Evolutionary conservation across 2,329 filamentous ascomycete genomes (phyloP).

Genomic region (Verticillium isaacii): DNA sequence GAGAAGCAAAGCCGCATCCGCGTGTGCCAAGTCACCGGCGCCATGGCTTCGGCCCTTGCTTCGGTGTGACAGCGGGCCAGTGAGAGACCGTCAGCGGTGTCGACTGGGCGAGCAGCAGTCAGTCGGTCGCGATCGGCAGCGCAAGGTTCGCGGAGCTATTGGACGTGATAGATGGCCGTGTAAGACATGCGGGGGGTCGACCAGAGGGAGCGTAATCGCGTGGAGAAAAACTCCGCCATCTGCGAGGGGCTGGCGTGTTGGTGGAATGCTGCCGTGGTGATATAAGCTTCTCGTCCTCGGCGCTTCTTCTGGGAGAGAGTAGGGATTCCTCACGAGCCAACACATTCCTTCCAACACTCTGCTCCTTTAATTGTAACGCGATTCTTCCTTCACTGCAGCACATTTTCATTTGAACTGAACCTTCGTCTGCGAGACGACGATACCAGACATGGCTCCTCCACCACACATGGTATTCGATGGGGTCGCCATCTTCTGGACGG

Average conservation of each 20-base stretch:
- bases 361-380: background rate
- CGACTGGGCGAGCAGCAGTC: background rate
- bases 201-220: background rate
- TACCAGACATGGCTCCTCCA: background rate
- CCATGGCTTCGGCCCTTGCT: background rate
- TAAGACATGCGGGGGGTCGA: background rate
- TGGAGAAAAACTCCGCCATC: background rate
- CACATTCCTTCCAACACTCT: background rate
- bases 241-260: background rate
- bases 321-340: background rate
- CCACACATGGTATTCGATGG: slow-evolving; percentile 20
- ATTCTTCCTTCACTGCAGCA: background rate
- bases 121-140: background rate
- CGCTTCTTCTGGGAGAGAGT: background rate
- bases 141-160: background rate
- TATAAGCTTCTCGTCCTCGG: background rate
- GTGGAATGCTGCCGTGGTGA: background rate
- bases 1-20: background rate
- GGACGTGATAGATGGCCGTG: background rate
- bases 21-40: background rate
- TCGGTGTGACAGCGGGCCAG: background rate
- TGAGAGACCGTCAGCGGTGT: background rate
- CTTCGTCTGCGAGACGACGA: background rate
- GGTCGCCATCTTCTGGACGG: slow-evolving; percentile 35
- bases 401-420: background rate